Evolutionary conservation across 2,329 filamentous ascomycete species (phyloP).

Genomic region (Myriosclerotinia scirpicola): DNA sequence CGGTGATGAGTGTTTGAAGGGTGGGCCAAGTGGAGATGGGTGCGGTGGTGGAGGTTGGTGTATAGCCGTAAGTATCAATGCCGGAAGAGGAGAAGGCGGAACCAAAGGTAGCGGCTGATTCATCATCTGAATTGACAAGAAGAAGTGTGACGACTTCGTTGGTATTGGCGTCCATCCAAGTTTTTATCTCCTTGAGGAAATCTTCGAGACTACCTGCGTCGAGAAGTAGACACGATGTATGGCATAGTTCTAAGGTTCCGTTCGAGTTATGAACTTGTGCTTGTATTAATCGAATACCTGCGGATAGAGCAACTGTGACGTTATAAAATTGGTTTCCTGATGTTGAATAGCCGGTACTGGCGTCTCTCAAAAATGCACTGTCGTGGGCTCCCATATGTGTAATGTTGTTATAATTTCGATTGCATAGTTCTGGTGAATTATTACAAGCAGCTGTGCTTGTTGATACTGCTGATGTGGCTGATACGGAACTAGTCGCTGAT

Average conservation of each 20-base stretch:
- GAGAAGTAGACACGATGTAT: slow-evolving; percentile 60
- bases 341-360: slow-evolving; percentile 46
- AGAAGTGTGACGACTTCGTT: slow-evolving; percentile 64
- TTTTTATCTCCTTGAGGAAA: slow-evolving; percentile 58
- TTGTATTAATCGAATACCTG: slow-evolving; percentile 64
- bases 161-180: slow-evolving; percentile 58
- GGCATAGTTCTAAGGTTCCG: slow-evolving; percentile 53
- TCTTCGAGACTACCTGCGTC: slow-evolving; percentile 57
- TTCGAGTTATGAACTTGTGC: slow-evolving; percentile 60
- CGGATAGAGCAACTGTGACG: slow-evolving; percentile 56
- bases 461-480: slow-evolving; percentile 29
- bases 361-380: slow-evolving; percentile 59
- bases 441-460: slow-evolving; percentile 57
- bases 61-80: slow-evolving; percentile 62
- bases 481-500: slow-evolving; percentile 21
- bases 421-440: slow-evolving; percentile 75
- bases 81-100: slow-evolving; percentile 48
- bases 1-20: slow-evolving; percentile 64
- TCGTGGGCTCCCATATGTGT: slow-evolving; percentile 73
- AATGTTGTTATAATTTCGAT: slow-evolving; percentile 69
- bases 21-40: slow-evolving; percentile 64
- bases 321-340: slow-evolving; percentile 58
- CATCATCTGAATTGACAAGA: slow-evolving; percentile 61
- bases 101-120: slow-evolving; percentile 55
- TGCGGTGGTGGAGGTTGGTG: slow-evolving; percentile 48